Evolutionary conservation across 2,329 filamentous ascomycete genomes (phyloP).

Genomic region (Tolypocladium album): DNA sequence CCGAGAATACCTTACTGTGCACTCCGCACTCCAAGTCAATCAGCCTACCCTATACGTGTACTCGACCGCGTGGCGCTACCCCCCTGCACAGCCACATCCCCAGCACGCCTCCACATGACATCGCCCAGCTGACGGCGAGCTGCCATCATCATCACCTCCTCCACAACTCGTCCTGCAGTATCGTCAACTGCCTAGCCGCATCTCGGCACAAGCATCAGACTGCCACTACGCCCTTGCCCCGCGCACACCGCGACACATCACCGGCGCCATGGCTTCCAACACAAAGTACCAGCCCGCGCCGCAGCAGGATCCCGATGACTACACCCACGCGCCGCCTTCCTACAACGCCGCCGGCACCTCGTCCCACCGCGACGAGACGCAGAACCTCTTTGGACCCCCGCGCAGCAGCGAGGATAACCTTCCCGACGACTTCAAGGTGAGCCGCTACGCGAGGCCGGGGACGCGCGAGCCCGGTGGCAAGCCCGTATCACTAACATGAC

Average conservation of each 20-base stretch:
- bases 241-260: not conserved
- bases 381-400: conserved; percentile 55
- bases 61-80: not conserved
- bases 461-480: not conserved
- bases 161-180: not conserved
- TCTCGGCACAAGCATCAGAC: not conserved
- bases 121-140: not conserved
- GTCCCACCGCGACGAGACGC: conserved; percentile 38
- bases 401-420: conserved; percentile 81
- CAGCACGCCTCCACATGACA: not conserved
- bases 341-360: conserved; percentile 51
- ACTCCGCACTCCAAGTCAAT: no score
- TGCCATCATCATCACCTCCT: not conserved
- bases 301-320: conserved; percentile 78
- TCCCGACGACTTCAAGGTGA: conserved; percentile 92
- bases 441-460: not conserved
- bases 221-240: not conserved
- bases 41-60: not conserved
- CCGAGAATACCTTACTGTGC: no score
- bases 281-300: conserved; percentile 77
- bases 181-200: not conserved
- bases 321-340: conserved; percentile 71
- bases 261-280: conserved; percentile 52
- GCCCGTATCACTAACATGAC: not conserved
- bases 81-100: not conserved